Evolutionary conservation across 1,139 yeast species (phyloP), one percentile per base, ranked within the genome.

Genomic region (Debaryomyces robertsiae): DNA sequence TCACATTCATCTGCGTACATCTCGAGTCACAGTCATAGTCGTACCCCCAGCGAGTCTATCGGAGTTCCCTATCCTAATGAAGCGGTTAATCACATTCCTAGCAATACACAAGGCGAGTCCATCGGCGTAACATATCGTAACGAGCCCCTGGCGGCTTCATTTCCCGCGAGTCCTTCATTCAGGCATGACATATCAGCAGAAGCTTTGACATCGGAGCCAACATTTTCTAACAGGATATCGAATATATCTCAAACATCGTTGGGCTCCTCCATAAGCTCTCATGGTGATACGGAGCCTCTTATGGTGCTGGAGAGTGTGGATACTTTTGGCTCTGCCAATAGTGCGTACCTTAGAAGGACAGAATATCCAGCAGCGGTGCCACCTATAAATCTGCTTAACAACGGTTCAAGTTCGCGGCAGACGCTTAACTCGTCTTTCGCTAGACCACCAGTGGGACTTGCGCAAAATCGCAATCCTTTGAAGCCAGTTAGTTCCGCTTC

Each of bases 41-140:
- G 14, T 11, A 33, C 46, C 2, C 46, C 45, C 34, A 43, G 39
- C 19, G 40, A 16, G 9, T 10, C 3, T 24, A 27, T 15, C 15
- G 22, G 33, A 2, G 42, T 36, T 3, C 60, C 60, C 5, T 57
- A 57, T 39, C 61, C 61, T 2, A 34, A 54, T 14, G 52, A 52
- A 35, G 47, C 57, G n/a, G n/a, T n/a, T n/a, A 16, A 7, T 32
- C 16, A 32, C 4, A 38, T 13, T 16, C n/a, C 30, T 10, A 31
- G 19, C n/a, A 15, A 17, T 11, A 33, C 46, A 2, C 46, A 44
- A 36, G 42, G 39, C 19, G 40, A 16, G 9, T 10, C 3, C 18
- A 27, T 15, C 15, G 22, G 33, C 2, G 42, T 36, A 2, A 59
- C 60, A 4, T 57, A 57, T 39, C 61, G 61, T 2, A 34, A 54